Base-by-base conservation (phyloP, 257 asterid genomes). In the Capsicum chinense region DNA sequence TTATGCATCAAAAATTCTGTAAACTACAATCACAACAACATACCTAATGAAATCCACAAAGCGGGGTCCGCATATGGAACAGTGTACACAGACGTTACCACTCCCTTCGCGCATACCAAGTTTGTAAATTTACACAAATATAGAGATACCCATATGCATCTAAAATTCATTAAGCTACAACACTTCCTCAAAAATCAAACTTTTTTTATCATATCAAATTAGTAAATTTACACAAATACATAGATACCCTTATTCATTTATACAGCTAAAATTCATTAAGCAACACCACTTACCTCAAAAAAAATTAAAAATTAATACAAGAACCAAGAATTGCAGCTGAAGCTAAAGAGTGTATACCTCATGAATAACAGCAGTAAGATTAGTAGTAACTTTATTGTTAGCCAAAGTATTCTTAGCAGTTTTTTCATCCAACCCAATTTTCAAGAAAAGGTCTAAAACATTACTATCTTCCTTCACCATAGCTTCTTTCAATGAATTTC, bases 361-460 rank as follows among this genome's bases (percentile, higher is more conserved):
- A 9, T 88, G 85, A 50, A 90, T 90, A 59, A 90, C 88, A 85
- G 90, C 85, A n/a, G 84, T 85, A 9, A 90, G 92, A 87, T 83
- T 86, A 17, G 80, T 33, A 14, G 92, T 90, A 66, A 89, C 93
- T 84, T 89, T 90, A 3, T 85, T 89, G 71, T 90, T 90, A 0
- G 92, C 90, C 21, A 90, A 39, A 6, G 92, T 90, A 62, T 90
- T 90, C 71, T 90, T 89, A 4, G 93, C 92, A 4, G 92, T 89
- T 54, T 84, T 83, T 69, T 90, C 92, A 35, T 90, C 93, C 73
- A 90, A 82, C 11, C 93, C 93, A 47, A 90, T 89, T 63, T 84
- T 87, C 86, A 83, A 44, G 62, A 90, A 90, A 79, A 90, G 37
- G 47, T 90, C 91, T 59, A 88, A 56, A 58, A 33, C 84, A 71